Base-by-base conservation (phyloP, 1,139 yeast species). In the Debaryomycetaceae sp. region DNA sequence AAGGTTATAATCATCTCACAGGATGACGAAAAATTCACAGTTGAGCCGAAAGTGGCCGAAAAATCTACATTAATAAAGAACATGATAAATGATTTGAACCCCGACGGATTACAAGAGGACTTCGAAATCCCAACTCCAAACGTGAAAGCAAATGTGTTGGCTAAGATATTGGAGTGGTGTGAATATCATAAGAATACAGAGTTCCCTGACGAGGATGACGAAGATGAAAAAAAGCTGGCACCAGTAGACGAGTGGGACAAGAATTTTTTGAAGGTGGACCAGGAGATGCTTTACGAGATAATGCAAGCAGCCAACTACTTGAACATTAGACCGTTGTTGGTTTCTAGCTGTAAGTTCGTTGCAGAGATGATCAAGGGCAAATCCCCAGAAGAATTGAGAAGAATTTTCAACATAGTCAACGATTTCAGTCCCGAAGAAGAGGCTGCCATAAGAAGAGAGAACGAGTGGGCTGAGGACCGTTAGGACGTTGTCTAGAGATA, bases 391-490 rank as follows among this genome's bases (percentile, higher is more conserved):
- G 99, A 95, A 66, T 89, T 95, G 59, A 83, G 99, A 67, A 87
- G 89, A 66, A 88, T 96, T 1, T 95, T 95, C 75, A 95, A 95
- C 67, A 95, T 95, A 57, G 95, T 86, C 48, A 89, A 91, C 63
- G 99, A 95, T 66, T 93, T 95, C 68, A 87, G 96, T 36, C 97
- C 98, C 4, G 99, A 95, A 65, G 99, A 95, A 67, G 99, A 93
- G 70, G 97, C 95, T 41, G 98, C 97, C 45, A 93, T 95, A 55
- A 85, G 95, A 62, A 82, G 97, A 60, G 99, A 93, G 68, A 93
- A 93, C 63, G 99, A 93, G 66, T 93, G 99, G 99, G 99, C 99
- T 23, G 99, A 93, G 66, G 99, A 93, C 66, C 90, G 97, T 62
- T 90, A 65, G 65, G 34, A 3, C 13, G 34, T 31, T 17, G 20